Percentiles rank a stretch among this genome's conserved stretches.
phyloP scores from a whole-genome alignment of 129 eudicot species.

The Ambrosia trifida region DNA sequence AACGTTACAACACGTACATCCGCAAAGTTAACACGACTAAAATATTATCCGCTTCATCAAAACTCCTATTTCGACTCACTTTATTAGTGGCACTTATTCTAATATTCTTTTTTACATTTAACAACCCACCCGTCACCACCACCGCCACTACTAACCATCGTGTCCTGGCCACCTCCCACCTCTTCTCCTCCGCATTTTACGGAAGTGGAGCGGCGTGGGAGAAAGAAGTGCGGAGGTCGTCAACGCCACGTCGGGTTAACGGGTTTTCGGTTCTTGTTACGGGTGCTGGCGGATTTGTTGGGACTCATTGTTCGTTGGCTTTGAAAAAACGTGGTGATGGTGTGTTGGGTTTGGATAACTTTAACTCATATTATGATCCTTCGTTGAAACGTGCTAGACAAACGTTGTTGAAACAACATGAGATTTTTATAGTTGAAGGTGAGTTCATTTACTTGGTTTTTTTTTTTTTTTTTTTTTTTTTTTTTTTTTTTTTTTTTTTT shows the following conservation, averaged over 20 bases:
- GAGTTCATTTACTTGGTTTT: too few species aligned
- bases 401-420: conserved; percentile 31
- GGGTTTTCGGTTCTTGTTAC: conserved; percentile 70
- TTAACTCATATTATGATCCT: conserved; percentile 69
- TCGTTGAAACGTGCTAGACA: conserved; percentile 69
- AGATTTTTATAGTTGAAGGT: conserved; percentile 60
- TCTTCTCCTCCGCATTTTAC: conserved; percentile 65
- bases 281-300: conserved; percentile 82
- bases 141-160: conserved; percentile 29
- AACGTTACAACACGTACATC: conserved; percentile 74
- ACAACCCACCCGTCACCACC: conserved; percentile 36
- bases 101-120: conserved; percentile 69
- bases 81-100: conserved; percentile 58
- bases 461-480: too few species aligned
- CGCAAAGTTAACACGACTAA: conserved; percentile 72
- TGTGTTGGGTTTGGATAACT: conserved; percentile 69
- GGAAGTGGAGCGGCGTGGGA: conserved; percentile 68
- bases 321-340: conserved; percentile 73
- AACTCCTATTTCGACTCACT: conserved; percentile 77
- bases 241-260: conserved; percentile 50
- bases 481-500: too few species aligned
- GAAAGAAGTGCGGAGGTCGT: conserved; percentile 57
- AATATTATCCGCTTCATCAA: conserved; percentile 71
- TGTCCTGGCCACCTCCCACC: conserved; percentile 41
- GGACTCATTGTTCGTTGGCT: conserved; percentile 60